Evolutionary conservation across 2,329 filamentous ascomycete species (phyloP), one percentile per base, ranked within the genome.

Genomic region (Ramularia endophylla): DNA sequence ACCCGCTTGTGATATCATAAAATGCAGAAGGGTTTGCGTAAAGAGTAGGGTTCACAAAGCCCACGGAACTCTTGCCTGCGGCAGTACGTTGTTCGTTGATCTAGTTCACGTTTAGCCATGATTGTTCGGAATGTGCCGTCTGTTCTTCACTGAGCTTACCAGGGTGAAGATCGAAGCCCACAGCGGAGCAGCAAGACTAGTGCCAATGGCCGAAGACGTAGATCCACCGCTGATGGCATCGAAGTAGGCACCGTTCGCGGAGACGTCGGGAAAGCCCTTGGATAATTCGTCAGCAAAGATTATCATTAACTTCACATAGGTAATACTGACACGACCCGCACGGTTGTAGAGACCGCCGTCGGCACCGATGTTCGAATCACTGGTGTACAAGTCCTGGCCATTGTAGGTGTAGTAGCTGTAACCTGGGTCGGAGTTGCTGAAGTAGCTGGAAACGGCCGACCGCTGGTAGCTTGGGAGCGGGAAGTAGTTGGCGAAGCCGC

Each of bases 161-260:
- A 55, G 29, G 9, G 50, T 60, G 25, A 60, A 48, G 9, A 61
- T 38, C 3, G 47, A 32, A 3, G 51, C 58, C 19, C 56, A 60
- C 16, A 58, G 56, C 2, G 57, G 57, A 8, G 55, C 36, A 3
- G 54, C 45, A 9, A 52, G 46, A 9, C 39, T 47, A 1, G 58
- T 59, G 11, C 57, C 58, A 11, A 40, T 51, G 11, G 40, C 41
- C 3, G 43, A 30, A 3, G 32, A 43, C 30, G 66, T 65, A 4
- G 54, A 49, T 11, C 68, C 68, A 15, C 65, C 52, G n/a, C 65
- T 47, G 5, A 65, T 65, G 6, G 66, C 58, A 8, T 38, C 68
- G 62, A 67, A 64, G 43, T 68, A 61, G 40, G 66, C 61, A 2
- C 60, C 63, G n/a, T 62, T 55, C 5, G 62, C 65, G 0, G 65